Evolutionary conservation across 2,329 filamentous ascomycete genomes (phyloP).

Genomic region (Colletotrichum camelliae): DNA sequence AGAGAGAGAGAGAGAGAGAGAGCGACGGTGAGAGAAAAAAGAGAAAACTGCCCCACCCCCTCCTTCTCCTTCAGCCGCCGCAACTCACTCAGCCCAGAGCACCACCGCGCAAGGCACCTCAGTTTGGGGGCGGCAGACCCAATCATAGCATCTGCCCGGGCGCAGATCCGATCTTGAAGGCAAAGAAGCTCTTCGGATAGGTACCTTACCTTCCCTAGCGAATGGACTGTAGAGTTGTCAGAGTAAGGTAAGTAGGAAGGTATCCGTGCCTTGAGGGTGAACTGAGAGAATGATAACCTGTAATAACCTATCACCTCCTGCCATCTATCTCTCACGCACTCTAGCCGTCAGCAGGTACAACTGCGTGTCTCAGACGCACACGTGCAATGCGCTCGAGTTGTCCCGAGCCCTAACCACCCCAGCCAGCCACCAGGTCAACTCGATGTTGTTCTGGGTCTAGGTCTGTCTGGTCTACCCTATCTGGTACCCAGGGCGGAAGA

Average conservation of each 20-base stretch:
- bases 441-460: not conserved
- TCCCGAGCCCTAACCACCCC: constrained; percentile 1
- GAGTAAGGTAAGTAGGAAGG: no score
- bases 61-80: not conserved
- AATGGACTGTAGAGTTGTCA: no score
- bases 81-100: not conserved
- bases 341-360: not conserved
- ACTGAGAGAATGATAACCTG: not conserved
- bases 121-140: not conserved
- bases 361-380: not conserved
- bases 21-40: not conserved
- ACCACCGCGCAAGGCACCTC: not conserved
- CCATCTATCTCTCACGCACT: not conserved
- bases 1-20: not conserved
- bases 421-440: not conserved
- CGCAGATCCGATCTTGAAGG: not conserved
- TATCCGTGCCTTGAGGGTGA: not conserved
- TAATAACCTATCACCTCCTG: not conserved
- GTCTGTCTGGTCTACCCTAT: not conserved
- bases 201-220: no score
- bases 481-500: not conserved
- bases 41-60: not conserved
- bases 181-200: not conserved
- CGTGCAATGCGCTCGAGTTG: not conserved
- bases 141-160: not conserved